Base-by-base conservation (phyloP, 2,329 filamentous ascomycete species). In the Malbranchea zuffiana region DNA sequence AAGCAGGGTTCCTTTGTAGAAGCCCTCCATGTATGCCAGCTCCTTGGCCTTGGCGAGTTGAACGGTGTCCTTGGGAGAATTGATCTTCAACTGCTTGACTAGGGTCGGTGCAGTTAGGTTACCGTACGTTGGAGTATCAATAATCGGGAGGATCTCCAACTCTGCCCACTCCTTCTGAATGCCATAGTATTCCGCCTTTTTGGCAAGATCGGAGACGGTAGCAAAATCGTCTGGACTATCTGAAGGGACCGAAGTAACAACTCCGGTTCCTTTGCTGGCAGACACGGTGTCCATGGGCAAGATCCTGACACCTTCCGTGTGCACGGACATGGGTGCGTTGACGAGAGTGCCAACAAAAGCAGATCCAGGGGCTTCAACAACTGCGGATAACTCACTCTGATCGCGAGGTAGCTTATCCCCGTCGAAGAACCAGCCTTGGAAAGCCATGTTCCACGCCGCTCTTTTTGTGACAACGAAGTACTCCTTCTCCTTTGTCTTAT, bases 141-240 rank as follows among this genome's bases (percentile, higher is more conserved):
- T 92, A 50, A 98, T 81, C 35, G 90, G 85, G 43, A 85, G 57
- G 39, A 95, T 88, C 46, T 95, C 84, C 37, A 88, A 68, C 55
- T 93, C 82, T 3, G 82, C 86, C 90, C 90, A 98, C 58, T 94
- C 86, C 65, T 92, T 90, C 66, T 94, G 74, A 57, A 98, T 96
- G 35, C 82, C 81, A 61, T 98, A 94, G 68, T 84, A 96, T 5
- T 93, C 88, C 1, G 88, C 75, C 69, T 98, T 98, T 72, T 96
- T 96, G 25, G 77, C 75, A 42, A 98, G 72, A 46, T 98, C 90
- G 30, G 75, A 72, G 27, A 88, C 72, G 19, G 86, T 98, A 29
- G 86, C 86, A 59, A 80, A 98, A 56, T 98, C 90, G 55, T 98
- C 90, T 1, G 90, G 85, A 40, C 83, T 92, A 65, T 98, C 90